Evolutionary conservation across 371 early-diverging fungal species (phyloP).

Genomic region (Lichtheimia ornata): DNA sequence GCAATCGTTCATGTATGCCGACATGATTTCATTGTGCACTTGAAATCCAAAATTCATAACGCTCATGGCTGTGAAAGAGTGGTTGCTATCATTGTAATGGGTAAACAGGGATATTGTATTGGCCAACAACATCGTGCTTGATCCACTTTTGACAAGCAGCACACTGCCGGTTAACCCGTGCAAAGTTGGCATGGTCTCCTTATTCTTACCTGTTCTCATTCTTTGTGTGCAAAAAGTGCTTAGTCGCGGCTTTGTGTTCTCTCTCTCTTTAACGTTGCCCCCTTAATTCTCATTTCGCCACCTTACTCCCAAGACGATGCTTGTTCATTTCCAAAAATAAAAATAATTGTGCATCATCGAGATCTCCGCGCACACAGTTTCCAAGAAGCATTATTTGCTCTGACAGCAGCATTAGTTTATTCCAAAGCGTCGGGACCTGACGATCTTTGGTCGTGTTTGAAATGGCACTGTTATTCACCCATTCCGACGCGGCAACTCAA

Average conservation of each 20-base stretch:
- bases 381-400: constrained; percentile 1
- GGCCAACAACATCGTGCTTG: too few relatives aligned
- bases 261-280: not conserved
- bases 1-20: too few relatives aligned
- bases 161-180: too few relatives aligned
- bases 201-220: not conserved
- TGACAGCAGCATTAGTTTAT: not conserved
- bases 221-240: too few relatives aligned
- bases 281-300: constrained; percentile 14
- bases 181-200: constrained; percentile 2
- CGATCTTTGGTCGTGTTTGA: constrained; percentile 5
- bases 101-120: too few relatives aligned
- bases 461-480: not conserved
- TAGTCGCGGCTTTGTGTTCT: not conserved
- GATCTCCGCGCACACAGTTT: constrained; percentile 6
- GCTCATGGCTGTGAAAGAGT: too few relatives aligned
- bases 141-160: too few relatives aligned
- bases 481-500: constrained; percentile 2
- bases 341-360: not conserved
- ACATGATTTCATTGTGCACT: too few relatives aligned
- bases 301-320: constrained; percentile 1
- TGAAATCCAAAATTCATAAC: too few relatives aligned
- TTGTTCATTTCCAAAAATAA: constrained; percentile 12
- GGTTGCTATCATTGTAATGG: too few relatives aligned
- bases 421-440: constrained; percentile 1